phyloP scores from a whole-genome alignment of 768 basidiomycete species.

The Boletus rex-veris region DNA sequence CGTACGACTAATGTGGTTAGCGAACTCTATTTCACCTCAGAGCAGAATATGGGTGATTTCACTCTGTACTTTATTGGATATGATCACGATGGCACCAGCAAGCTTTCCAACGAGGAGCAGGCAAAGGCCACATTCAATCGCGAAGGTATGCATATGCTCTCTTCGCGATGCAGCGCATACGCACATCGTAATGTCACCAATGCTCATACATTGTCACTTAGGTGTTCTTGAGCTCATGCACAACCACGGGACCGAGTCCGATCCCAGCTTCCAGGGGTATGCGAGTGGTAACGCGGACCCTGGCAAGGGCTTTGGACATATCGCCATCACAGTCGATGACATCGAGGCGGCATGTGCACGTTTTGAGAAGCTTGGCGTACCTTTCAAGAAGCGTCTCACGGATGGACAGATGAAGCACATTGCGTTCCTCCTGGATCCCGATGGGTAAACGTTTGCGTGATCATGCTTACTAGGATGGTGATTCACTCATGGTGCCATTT shows the following conservation, averaged over 20 bases:
- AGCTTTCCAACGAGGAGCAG: slow-evolving; percentile 51
- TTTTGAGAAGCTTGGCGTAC: slow-evolving; percentile 75
- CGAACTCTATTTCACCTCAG: slow-evolving; percentile 31
- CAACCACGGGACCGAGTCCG: slow-evolving; percentile 87
- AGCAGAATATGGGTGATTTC: slow-evolving; percentile 55
- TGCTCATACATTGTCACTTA: slow-evolving; percentile 23
- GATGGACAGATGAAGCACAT: slow-evolving; percentile 87
- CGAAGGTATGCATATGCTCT: slow-evolving; percentile 51
- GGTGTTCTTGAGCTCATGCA: slow-evolving; percentile 82
- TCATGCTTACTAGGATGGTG: neutral
- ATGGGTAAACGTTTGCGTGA: slow-evolving; percentile 49
- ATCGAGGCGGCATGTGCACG: slow-evolving; percentile 79
- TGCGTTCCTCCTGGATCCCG: slow-evolving; percentile 83
- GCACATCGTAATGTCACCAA: neutral
- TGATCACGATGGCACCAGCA: slow-evolving; percentile 51
- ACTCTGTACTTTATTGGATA: slow-evolving; percentile 87
- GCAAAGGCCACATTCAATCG: slow-evolving; percentile 48
- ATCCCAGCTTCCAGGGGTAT: slow-evolving; percentile 77
- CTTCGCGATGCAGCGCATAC: neutral
- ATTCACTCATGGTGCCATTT: neutral
- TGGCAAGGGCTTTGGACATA: slow-evolving; percentile 79
- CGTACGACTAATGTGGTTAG: neutral
- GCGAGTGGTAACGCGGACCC: slow-evolving; percentile 83
- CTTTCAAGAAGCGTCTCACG: slow-evolving; percentile 81
- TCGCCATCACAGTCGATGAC: slow-evolving; percentile 81